A percentile compares a stretch with the other conserved stretches of the same genome.
Conservation (phyloP, 2,329 filamentous ascomycete genomes). For the Hypoxylon sp. region DNA sequence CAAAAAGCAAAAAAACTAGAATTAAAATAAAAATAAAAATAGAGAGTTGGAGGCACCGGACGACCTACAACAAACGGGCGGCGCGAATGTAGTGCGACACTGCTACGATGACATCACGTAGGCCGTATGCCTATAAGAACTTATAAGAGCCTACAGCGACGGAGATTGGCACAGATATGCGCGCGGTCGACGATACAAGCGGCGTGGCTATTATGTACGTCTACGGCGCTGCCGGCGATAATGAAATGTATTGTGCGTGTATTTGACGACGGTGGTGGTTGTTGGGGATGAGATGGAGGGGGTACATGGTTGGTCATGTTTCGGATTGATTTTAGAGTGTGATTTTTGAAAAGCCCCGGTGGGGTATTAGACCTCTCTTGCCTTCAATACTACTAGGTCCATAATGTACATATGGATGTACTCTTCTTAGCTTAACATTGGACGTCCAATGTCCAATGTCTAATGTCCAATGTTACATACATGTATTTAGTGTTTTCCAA, state of each 20-base stretch:
- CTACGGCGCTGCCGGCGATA: constrained; percentile 35
- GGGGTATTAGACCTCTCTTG: neutral
- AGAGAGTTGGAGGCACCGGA: constrained; percentile 1
- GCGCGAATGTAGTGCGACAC: constrained; percentile 25
- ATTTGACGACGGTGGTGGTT: constrained; percentile 3
- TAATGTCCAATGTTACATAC: no score
- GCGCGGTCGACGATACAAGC: constrained; percentile 2
- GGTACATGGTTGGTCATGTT: constrained; percentile 18
- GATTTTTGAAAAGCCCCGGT: constrained; percentile 14
- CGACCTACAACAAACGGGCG: constrained; percentile 2
- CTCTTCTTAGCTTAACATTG: neutral
- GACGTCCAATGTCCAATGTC: neutral
- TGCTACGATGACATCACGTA: constrained; percentile 23
- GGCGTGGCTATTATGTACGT: constrained; percentile 26
- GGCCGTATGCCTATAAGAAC: constrained; percentile 13
- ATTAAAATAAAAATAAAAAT: constrained; percentile 16
- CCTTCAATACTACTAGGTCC: no score
- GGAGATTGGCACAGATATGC: constrained; percentile 20
- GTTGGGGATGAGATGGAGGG: constrained; percentile 2
- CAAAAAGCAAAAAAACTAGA: constrained; percentile 3
- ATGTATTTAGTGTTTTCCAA: no score
- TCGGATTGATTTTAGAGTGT: constrained; percentile 28
- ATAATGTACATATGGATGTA: no score
- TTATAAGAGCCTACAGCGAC: constrained; percentile 16
- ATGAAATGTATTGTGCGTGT: neutral